A percentile compares a stretch with the other conserved stretches of the same genome.
These are phyloP conservation scores for Mariannaea sp. DNA, from an alignment of 2,329 filamentous ascomycete species.

Conservation along the genomic window DNA sequence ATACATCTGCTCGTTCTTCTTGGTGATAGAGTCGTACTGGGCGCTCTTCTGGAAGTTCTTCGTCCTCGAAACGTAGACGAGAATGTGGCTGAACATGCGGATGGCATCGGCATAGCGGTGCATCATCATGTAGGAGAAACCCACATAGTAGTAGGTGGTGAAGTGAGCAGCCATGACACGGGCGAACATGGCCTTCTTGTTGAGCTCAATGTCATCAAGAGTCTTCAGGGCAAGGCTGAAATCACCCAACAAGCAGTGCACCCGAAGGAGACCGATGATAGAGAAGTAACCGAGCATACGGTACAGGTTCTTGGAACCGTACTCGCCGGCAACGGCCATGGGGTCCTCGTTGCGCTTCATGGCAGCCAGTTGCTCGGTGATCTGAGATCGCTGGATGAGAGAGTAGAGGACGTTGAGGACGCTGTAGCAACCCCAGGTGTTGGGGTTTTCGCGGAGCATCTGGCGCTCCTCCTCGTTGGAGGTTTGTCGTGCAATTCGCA, in stretches of 20 bases:
- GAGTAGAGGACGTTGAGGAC: slow-evolving; percentile 99
- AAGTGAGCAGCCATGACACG: slow-evolving; percentile 99
- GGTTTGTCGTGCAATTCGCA: slow-evolving; percentile 81
- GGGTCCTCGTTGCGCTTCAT: slow-evolving; percentile 95
- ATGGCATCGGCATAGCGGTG: slow-evolving; percentile 98
- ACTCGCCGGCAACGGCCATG: slow-evolving; percentile 86
- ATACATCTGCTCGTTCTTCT: slow-evolving; percentile 99
- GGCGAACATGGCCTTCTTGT: slow-evolving; percentile 99
- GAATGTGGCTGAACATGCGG: slow-evolving; percentile 99
- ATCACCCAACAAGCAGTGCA: slow-evolving; percentile 95
- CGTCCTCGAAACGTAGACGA: slow-evolving; percentile 96
- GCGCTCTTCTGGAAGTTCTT: slow-evolving; percentile 99
- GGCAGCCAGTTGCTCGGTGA: slow-evolving; percentile 93
- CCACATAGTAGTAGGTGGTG: slow-evolving; percentile 99
- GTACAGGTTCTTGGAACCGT: slow-evolving; percentile 92
- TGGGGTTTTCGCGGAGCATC: slow-evolving; percentile 92
- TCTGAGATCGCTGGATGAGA: slow-evolving; percentile 96
- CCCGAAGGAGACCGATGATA: slow-evolving; percentile 93
- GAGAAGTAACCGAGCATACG: slow-evolving; percentile 99
- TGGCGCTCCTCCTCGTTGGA: slow-evolving; percentile 91
- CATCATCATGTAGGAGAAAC: slow-evolving; percentile 99
- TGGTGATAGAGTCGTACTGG: slow-evolving; percentile 97
- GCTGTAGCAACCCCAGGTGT: slow-evolving; percentile 99
- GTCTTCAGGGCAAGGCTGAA: slow-evolving; percentile 99
- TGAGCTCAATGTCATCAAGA: slow-evolving; percentile 98